Evolutionary conservation across 352 stramenopile species (phyloP), one percentile per base, ranked within the genome.

Genomic region (Globisporangium mamillatum): DNA sequence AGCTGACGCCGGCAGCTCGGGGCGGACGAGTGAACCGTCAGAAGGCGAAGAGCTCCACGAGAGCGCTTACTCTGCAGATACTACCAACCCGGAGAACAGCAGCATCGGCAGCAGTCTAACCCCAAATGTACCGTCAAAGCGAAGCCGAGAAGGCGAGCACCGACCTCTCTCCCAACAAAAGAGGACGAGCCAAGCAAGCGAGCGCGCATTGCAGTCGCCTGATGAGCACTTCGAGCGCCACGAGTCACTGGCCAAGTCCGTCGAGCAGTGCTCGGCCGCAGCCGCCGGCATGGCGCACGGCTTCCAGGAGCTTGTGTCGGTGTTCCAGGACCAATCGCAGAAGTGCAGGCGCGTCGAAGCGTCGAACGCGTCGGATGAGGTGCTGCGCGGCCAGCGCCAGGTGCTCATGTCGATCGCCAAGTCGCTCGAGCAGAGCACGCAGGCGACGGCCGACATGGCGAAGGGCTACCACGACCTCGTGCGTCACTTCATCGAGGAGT

Each of bases 221-320:
- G 24, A 50, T 16, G 34, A 34, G 29, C 59, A 18, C 9, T 52
- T 34, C 29, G 59, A 64, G 24, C 38, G 38, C n/a, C 44, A 46
- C 29, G 64, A 64, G 20, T 60, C 74, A 32, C 66, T 89, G 36
- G 60, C 69, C 20, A 77, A 63, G 34, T 84, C 81, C 4, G 77
- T 89, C 27, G 77, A 88, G 70, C 77, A 88, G 52, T 82, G 81
- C 25, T 79, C 79, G 3, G 68, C 71, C 48, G 77, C 81, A 24
- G 79, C 79, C 24, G 81, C 79, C 1, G 72, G 70, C 27, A 81
- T 81, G 77, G 73, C 75, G 50, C 70, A 70, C 29, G 77, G 75
- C 50, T 81, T 84, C 58, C 75, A 84, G 64, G 77, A 84, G 48
- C 70, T 84, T 27, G 72, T 76, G 18, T 18, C 36, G 8, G 69